Conservation (phyloP, 225 moss, liverwort and hornwort species). For the Marchantia paleacea region DNA sequence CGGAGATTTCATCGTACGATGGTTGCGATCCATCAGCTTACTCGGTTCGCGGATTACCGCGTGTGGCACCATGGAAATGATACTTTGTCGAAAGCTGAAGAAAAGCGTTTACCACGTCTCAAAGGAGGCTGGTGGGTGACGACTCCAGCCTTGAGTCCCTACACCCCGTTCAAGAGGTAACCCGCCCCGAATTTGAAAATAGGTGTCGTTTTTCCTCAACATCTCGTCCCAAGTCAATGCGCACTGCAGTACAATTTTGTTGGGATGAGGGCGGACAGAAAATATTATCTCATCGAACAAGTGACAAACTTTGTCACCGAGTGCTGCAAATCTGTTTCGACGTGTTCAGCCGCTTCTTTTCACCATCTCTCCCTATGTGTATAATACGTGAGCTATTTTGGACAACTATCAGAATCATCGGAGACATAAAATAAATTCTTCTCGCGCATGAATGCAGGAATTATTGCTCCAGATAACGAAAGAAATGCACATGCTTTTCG, state of each 20-base stretch:
- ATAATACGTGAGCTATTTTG: no score
- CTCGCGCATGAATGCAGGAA: no score
- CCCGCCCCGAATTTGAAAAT: not conserved
- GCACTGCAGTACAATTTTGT: not conserved
- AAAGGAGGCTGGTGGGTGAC: no score
- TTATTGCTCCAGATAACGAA: no score
- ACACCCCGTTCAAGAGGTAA: not conserved
- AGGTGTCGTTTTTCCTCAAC: not conserved
- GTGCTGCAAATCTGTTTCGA: not conserved
- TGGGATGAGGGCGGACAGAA: not conserved
- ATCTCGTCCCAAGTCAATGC: not conserved
- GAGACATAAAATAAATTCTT: no score
- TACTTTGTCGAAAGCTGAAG: not conserved
- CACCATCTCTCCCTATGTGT: no score
- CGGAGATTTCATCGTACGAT: slow-evolving; percentile 3
- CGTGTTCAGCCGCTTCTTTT: no score
- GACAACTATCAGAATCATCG: no score
- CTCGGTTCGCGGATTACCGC: not conserved
- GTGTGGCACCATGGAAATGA: not conserved
- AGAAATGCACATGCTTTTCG: no score
- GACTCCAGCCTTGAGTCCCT: not conserved
- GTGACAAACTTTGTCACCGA: not conserved
- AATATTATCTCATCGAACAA: not conserved
- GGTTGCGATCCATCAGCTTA: slow-evolving; percentile 1
- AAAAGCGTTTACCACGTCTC: no score